These are phyloP conservation scores for Petunia axillaris DNA, from an alignment of 257 asterid genomes.

Conservation along the genomic window DNA sequence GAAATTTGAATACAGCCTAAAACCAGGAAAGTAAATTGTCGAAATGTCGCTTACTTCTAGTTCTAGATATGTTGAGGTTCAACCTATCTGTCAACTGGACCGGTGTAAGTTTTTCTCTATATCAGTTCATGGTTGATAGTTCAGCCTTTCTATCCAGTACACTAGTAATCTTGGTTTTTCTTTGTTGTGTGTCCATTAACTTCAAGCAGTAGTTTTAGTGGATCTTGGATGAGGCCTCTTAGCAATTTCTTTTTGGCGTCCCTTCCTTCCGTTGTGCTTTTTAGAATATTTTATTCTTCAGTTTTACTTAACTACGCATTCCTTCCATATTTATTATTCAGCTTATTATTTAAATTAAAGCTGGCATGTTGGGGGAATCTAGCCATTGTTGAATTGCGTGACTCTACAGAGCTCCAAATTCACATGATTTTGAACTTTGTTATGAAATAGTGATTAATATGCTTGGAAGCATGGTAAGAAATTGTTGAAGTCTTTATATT, in stretches of 20 bases:
- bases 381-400: background rate
- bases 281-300: conserved; percentile 12
- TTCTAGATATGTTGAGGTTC: background rate
- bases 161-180: conserved; percentile 17
- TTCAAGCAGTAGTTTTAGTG: background rate
- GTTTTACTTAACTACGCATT: background rate
- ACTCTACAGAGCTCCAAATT: conserved; percentile 16
- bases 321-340: background rate
- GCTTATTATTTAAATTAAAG: conserved; percentile 1
- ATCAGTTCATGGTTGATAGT: background rate
- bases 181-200: background rate
- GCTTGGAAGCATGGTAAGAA: background rate
- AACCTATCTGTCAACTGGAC: conserved; percentile 5
- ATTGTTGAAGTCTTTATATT: conserved; percentile 10
- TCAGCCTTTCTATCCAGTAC: conserved; percentile 8
- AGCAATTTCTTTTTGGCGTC: conserved; percentile 4
- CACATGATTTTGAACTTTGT: background rate
- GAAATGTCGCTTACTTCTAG: conserved; percentile 17
- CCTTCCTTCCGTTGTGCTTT: conserved; percentile 21
- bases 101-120: background rate
- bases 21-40: background rate
- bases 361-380: background rate
- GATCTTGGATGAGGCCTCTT: conserved; percentile 17
- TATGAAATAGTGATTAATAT: background rate
- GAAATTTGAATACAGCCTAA: conserved; percentile 9